Conservation (phyloP, 2,329 filamentous ascomycete genomes). For the Cercospora berteroae region DNA sequence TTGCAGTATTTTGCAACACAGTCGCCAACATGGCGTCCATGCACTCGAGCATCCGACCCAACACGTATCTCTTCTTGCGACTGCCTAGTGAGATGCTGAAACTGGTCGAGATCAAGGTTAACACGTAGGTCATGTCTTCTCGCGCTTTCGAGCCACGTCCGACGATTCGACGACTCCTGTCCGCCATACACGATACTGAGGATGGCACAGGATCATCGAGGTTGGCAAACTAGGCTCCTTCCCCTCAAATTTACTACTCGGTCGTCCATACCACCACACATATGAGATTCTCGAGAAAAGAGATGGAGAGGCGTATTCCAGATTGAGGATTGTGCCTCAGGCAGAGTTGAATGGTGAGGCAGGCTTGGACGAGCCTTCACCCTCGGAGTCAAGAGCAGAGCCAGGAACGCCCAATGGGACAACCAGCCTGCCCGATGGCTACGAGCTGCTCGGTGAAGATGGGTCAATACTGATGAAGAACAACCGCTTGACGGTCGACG, state of each 20-base stretch:
- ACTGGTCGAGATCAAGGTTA: conserved; percentile 59
- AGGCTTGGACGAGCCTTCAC: conserved; percentile 56
- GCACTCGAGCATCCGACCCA: conserved; percentile 50
- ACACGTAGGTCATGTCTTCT: conserved; percentile 56
- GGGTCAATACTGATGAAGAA: conserved; percentile 56
- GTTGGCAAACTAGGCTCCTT: conserved; percentile 93
- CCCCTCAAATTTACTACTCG: conserved; percentile 81
- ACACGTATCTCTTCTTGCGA: conserved; percentile 54
- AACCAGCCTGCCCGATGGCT: conserved; percentile 37
- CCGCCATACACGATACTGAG: conserved; percentile 33
- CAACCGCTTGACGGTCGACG: conserved; percentile 63
- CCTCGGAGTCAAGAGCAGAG: conserved; percentile 38
- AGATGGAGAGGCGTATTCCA: conserved; percentile 62
- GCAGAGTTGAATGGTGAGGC: conserved; percentile 78
- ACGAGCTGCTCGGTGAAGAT: conserved; percentile 50
- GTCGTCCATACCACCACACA: conserved; percentile 87
- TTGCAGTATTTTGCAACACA: not conserved
- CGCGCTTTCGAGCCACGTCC: conserved; percentile 22
- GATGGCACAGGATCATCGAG: conserved; percentile 67
- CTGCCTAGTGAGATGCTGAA: conserved; percentile 59
- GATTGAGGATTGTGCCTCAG: conserved; percentile 74
- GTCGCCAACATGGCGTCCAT: conserved; percentile 33
- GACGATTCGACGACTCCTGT: conserved; percentile 34
- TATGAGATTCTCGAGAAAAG: conserved; percentile 79
- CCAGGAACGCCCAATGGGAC: conserved; percentile 27